Base-by-base conservation (phyloP, 805 yeast species). In the Candida michaelii region DNA sequence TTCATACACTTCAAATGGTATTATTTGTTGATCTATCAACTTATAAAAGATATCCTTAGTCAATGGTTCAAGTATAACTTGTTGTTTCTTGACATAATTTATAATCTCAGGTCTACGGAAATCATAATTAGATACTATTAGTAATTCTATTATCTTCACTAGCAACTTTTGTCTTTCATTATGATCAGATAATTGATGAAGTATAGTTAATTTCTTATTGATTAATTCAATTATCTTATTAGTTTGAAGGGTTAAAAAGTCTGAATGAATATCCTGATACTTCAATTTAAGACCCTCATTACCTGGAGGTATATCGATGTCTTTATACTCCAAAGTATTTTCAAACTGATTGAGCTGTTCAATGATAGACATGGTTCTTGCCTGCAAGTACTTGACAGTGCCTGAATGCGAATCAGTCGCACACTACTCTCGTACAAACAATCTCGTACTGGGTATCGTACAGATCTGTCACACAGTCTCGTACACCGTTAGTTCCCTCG, bases 51-150 rank as follows among this genome's bases (percentile, higher is more conserved):
- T 4, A 7, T 43, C 39, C 6, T 27, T 5, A 9, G 49, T 34
- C 2, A 44, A 30, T 10, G 40, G 37, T 14, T 30, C 38, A 27
- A 41, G 17, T 9, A 5, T 5, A 7, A 42, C 7, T 23, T 30
- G 23, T 21, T 33, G 40, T 9, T 40, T 33, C 29, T 29, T 38
- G 5, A 37, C 9, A 19, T 21, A 21, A 42, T 34, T 35, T 39
- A 63, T 18, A 42, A 65, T 51, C 18, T 59, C 59, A 18, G 47
- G 42, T 36, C 58, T 63, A 34, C 71, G 53, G 43, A 62, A 66
- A 45, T 68, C 73, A 24, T 62, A 54, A 29, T 60, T 62, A 14
- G 66, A 55, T 5, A 66, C 46, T n/a, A 68, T 38, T 36, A 56
- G 55, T 24, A 56, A 55, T 19, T 63, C 60, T 35, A 66, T 45